Base-by-base conservation (phyloP, 2,329 filamentous ascomycete species). In the Aureobasidium pullulans region DNA sequence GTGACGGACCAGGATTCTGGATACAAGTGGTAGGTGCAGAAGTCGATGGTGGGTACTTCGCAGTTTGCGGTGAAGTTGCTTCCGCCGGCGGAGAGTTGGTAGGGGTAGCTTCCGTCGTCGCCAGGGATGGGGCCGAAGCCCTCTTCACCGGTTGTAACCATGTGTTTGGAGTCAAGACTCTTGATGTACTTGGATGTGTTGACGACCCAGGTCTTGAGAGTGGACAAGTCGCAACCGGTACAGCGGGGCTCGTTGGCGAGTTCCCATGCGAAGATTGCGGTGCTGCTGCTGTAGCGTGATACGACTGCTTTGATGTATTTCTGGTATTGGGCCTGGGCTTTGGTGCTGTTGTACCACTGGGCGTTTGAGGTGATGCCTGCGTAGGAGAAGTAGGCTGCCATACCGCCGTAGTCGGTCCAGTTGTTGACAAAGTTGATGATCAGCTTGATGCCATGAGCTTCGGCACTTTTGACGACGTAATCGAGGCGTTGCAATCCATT, bases 341-440 rank as follows among this genome's bases (percentile, higher is more conserved):
- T 64, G 0, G 73, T 65, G 64, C 81, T 79, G 19, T 78, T 82
- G 71, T 84, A 88, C 78, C 83, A 88, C 6, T 73, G 73, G 13
- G 74, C 75, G 60, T 81, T 75, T 59, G 69, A 69, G 52, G 69
- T 72, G 23, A 78, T 79, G 39, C 81, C 82, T 59, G 81, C 85
- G 1, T 79, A 80, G 10, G 70, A 73, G 46, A 78, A 77, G 65
- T 86, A 86, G 1, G 81, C 80, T 10, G 76, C 74, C 72, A 86
- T 85, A 49, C 84, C 47, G 16, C 47, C 47, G 8, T 86, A 87
- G 66, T 88, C 86, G 47, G 75, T 76, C 84, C 85, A 89, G 72
- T 88, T 83, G 72, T 88, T 88, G 59, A 87, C 82, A 44, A 87
- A 83, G 64, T 83, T 81, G 67, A 85, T 80, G 62, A 88, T 84